Percentiles rank a stretch among this genome's conserved stretches.
Evolutionary conservation across 495 filamentous ascomycete species (phyloP).

Genomic region (Penicillium coprophilum): DNA sequence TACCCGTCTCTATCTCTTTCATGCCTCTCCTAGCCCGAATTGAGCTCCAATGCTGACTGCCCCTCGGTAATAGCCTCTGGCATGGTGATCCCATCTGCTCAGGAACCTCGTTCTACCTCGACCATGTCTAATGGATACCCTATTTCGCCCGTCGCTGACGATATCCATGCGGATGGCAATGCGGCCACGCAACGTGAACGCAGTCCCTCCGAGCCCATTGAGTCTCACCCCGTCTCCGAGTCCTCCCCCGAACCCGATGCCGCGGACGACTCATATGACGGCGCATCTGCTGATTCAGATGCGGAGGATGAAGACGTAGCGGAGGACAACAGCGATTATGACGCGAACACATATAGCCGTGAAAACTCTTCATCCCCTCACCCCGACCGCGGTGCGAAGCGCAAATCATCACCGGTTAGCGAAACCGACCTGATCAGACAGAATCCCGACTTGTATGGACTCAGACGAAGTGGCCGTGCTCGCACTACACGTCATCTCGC

Average conservation of each 20-base stretch:
- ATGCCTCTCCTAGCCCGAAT: conserved; percentile 18
- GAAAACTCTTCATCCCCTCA: conserved; percentile 67
- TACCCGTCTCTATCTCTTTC: conserved; percentile 23
- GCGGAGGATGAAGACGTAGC: conserved; percentile 78
- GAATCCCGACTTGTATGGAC: conserved; percentile 94
- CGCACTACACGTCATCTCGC: conserved; percentile 56
- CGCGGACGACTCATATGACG: conserved; percentile 56
- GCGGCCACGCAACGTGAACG: conserved; percentile 49
- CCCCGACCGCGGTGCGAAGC: conserved; percentile 65
- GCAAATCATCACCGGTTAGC: conserved; percentile 67
- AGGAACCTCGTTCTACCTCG: conserved; percentile 42
- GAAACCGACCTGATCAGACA: conserved; percentile 82
- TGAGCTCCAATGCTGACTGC: conserved; percentile 51
- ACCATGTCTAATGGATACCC: conserved; percentile 51
- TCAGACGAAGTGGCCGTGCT: conserved; percentile 79
- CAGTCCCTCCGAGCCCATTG: conserved; percentile 51
- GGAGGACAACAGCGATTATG: conserved; percentile 61
- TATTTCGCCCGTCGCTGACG: conserved; percentile 39
- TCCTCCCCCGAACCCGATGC: conserved; percentile 61
- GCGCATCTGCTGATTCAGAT: conserved; percentile 39
- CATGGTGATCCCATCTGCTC: conserved; percentile 54
- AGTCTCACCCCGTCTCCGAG: conserved; percentile 44
- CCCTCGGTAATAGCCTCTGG: conserved; percentile 45
- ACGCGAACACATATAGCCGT: conserved; percentile 47
- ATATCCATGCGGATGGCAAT: conserved; percentile 38